Evolutionary conservation across 768 basidiomycete genomes (phyloP).

Genomic region (Calvatia gigantea): DNA sequence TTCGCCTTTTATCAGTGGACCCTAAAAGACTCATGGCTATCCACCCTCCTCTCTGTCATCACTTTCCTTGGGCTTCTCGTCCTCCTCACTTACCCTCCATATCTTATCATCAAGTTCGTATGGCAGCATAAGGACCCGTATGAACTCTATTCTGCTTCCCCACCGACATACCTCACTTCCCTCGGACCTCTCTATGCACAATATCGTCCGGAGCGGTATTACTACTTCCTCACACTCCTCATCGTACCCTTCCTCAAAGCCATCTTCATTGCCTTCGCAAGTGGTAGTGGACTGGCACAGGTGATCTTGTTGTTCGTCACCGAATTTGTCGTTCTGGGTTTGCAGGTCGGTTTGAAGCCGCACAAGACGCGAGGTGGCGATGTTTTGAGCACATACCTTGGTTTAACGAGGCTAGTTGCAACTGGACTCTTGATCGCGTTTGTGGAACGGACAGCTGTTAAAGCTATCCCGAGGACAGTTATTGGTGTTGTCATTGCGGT

Average conservation of each 20-base stretch:
- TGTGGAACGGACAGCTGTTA: constrained; percentile 56
- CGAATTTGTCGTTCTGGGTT: constrained; percentile 58
- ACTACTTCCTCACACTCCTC: constrained; percentile 59
- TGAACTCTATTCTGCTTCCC: constrained; percentile 27
- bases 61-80: constrained; percentile 50
- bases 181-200: constrained; percentile 63
- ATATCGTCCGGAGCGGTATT: constrained; percentile 65
- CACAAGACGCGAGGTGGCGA: constrained; percentile 67
- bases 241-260: constrained; percentile 62
- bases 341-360: constrained; percentile 55
- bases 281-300: constrained; percentile 61
- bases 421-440: constrained; percentile 78
- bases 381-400: constrained; percentile 63
- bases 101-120: constrained; percentile 47
- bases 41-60: constrained; percentile 75
- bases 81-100: constrained; percentile 45
- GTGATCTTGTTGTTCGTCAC: constrained; percentile 62
- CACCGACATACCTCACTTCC: constrained; percentile 30
- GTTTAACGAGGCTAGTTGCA: constrained; percentile 63
- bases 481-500: constrained; percentile 76
- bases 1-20: constrained; percentile 93
- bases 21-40: constrained; percentile 82
- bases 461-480: constrained; percentile 75
- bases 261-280: constrained; percentile 65
- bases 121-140: constrained; percentile 20